Base-by-base conservation (phyloP, 2,329 filamentous ascomycete species). In the Cytospora leucostoma region DNA sequence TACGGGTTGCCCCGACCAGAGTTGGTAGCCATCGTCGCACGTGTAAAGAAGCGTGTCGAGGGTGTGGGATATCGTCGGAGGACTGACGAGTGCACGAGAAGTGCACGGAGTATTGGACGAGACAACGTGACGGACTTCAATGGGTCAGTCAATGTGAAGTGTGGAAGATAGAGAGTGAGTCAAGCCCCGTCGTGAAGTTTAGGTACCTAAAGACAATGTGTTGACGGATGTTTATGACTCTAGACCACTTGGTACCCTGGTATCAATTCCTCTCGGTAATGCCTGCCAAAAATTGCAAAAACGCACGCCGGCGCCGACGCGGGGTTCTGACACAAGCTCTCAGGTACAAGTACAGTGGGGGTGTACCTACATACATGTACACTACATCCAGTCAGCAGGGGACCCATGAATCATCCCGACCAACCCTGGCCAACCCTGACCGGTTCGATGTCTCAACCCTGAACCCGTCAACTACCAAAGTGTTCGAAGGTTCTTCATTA, bases 1-100 rank as follows among this genome's bases (percentile, higher is more conserved):
- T 71, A 81, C 79, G 75, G 75, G 64, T 80, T 82, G 69, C 79
- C 79, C 71, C 77, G 77, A 62, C 77, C 81, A 70, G 80, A 80
- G 74, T 87, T 85, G 67, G 82, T 82, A 71, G 85, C 84, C 85
- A 87, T 87, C 72, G 75, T 81, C 71, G 78, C 76, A 74, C 76
- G 77, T 73, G 75, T 74, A 70, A 73, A 71, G 61, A 68, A 70
- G 74, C 76, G 77, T 73, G 75, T 74, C 70, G 73, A 71, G 61
- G 68, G 69, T 54, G 71, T 52, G 75, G 72, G 69, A 72, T 73
- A 75, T 77, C 76, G 75, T 77, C 76, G 77, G 72, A 77, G 78
- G 67, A 78, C 80, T 76, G 80, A 74, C 74, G 81, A 80, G 77
- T 82, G 83, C 84, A 84, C 82, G 73, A 81, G 79, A 73, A 86